phyloP scores from a whole-genome alignment of 345 rosid genomes.

The Cardamine occulta region DNA sequence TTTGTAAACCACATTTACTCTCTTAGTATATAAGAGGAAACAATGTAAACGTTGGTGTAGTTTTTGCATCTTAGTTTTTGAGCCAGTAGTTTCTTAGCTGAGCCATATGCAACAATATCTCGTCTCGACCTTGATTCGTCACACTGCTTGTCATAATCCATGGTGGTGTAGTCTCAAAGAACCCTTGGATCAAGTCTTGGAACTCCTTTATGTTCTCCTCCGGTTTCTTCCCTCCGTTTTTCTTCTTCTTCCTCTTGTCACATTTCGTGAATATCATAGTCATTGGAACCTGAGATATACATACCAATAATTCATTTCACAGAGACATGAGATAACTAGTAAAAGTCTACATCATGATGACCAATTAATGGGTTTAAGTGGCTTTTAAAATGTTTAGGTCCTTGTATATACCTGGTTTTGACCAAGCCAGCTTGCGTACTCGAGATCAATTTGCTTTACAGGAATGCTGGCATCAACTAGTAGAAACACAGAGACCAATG shows the following conservation, averaged over 20 bases:
- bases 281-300: conserved; percentile 75
- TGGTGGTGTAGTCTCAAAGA: conserved; percentile 83
- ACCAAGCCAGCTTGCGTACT: conserved; percentile 97
- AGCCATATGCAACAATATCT: conserved; percentile 93
- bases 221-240: conserved; percentile 87
- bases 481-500: conserved; percentile 84
- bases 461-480: conserved; percentile 96
- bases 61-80: conserved; percentile 54
- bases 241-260: conserved; percentile 93
- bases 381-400: background rate
- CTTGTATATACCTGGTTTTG: conserved; percentile 79
- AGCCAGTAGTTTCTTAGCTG: conserved; percentile 96
- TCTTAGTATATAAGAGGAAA: too few relatives aligned
- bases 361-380: conserved; percentile 1
- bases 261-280: conserved; percentile 93
- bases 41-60: too few relatives aligned
- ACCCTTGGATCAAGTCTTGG: conserved; percentile 76
- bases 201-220: conserved; percentile 80
- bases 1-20: too few relatives aligned
- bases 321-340: conserved; percentile 9
- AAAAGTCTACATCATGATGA: background rate
- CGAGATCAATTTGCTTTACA: conserved; percentile 83
- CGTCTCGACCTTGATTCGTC: conserved; percentile 96
- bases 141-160: conserved; percentile 99
- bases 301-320: conserved; percentile 3